Evolutionary conservation across 768 basidiomycete genomes (phyloP).

Genomic region (Pisolithus tinctorius): DNA sequence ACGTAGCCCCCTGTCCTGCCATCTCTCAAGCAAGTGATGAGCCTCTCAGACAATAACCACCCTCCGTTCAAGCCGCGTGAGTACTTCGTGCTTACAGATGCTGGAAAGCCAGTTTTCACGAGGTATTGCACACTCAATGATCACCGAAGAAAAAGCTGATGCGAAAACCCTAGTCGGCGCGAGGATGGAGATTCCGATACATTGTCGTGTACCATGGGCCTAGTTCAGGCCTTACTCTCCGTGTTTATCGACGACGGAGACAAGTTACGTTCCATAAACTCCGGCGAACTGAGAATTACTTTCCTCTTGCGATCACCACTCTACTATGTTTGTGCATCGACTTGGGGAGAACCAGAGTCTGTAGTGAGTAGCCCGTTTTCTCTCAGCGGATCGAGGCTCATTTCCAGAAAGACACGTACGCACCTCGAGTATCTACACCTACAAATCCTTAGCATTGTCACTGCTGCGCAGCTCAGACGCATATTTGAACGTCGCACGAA

Average conservation of each 20-base stretch:
- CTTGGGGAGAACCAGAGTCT: conserved; percentile 95
- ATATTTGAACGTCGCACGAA: conserved; percentile 89
- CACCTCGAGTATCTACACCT: conserved; percentile 95
- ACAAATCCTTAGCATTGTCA: conserved; percentile 87
- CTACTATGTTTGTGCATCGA: conserved; percentile 86
- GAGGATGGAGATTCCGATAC: conserved; percentile 54
- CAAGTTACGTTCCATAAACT: conserved; percentile 76
- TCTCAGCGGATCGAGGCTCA: conserved; percentile 15
- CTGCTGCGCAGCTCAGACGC: conserved; percentile 72
- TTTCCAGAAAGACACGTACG: conserved; percentile 77
- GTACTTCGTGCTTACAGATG: conserved; percentile 91
- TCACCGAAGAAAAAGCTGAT: neutral
- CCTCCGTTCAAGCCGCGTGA: conserved; percentile 50
- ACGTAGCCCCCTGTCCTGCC: no score
- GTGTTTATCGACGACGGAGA: conserved; percentile 93
- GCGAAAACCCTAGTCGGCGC: conserved; percentile 35
- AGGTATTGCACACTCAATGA: conserved; percentile 40
- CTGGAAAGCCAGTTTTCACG: conserved; percentile 95
- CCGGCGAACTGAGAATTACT: conserved; percentile 75
- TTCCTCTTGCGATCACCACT: conserved; percentile 84
- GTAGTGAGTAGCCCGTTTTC: conserved; percentile 53
- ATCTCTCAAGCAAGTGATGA: neutral
- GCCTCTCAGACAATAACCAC: conserved; percentile 6
- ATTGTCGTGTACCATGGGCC: conserved; percentile 75
- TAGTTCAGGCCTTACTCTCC: conserved; percentile 93